Base-by-base conservation (phyloP, 2,329 filamentous ascomycete species). In the Cercospora janseana region DNA sequence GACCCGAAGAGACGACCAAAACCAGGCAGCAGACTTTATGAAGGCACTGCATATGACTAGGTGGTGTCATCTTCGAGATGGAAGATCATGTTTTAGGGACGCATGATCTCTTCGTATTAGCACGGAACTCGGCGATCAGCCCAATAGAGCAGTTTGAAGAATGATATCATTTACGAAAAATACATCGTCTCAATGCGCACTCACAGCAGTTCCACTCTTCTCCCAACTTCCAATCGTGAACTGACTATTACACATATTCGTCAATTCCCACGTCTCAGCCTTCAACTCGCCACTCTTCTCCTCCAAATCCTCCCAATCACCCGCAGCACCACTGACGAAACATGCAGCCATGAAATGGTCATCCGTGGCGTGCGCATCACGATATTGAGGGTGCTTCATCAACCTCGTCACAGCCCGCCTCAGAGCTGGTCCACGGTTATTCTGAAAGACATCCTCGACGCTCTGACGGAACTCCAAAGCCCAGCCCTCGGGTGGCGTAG, bases 291-390 rank as follows among this genome's bases (percentile, higher is more conserved):
- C 75, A 40, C 40, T 38, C 48, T 63, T 60, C 46, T 66, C 60
- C 47, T 60, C 46, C 47, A 70, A 65, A 51, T 65, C 62, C 38
- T 67, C 66, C 59, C 66, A 67, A 24, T 74, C 74, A 1, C 81
- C 75, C 23, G 71, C 71, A 3, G 76, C 70, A 1, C 83, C 83
- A 0, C 81, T 79, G 0, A 83, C 77, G 66, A 86, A 87, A 60
- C 82, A 71, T 3, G 79, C 74, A 0, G 81, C 70, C 79, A 86
- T 85, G 56, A 83, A 86, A 61, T 87, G 83, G 63, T 87, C 84
- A 60, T 87, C 83, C 0, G 83, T 86, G 0, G 75, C 82, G 67
- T 87, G 83, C 0, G 84, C 83, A 58, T 86, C 82, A 12, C 83
- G 69, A 60, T 78, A 87, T 38, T 73, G 70, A 0, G 83, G 82